Percentiles rank a stretch among this genome's conserved stretches.
Evolutionary conservation across 805 yeast genomes (phyloP).

Genomic region (Brettanomyces naardenensis): DNA sequence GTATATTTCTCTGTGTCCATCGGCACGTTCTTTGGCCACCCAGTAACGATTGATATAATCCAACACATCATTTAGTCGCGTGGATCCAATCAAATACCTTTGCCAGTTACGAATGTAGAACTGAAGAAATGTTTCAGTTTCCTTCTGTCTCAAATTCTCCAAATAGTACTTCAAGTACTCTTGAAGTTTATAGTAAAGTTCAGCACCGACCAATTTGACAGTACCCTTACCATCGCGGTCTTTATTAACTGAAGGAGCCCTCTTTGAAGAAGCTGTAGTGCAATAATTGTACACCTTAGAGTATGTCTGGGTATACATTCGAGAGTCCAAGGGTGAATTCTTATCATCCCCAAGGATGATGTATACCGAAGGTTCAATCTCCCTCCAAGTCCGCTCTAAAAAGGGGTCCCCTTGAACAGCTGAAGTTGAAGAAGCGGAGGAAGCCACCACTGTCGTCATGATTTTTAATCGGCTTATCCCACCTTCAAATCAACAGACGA

Average conservation of each 20-base stretch:
- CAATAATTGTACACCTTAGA: conserved; percentile 92
- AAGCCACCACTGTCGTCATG: too few relatives aligned
- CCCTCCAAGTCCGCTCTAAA: conserved; percentile 51
- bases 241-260: conserved; percentile 22
- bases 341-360: conserved; percentile 65
- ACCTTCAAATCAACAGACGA: too few relatives aligned
- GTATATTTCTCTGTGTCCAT: conserved; percentile 81
- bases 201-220: conserved; percentile 69
- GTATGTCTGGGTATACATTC: conserved; percentile 83
- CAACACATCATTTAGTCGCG: conserved; percentile 83
- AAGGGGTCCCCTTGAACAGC: conserved; percentile 10
- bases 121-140: conserved; percentile 63
- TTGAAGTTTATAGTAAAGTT: conserved; percentile 68
- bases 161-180: conserved; percentile 59
- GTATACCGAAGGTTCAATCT: conserved; percentile 68
- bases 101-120: conserved; percentile 87
- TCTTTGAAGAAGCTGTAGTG: conserved; percentile 63
- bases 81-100: conserved; percentile 85
- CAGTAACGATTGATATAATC: conserved; percentile 96
- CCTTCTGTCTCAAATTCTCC: conserved; percentile 37
- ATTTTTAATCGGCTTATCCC: too few relatives aligned
- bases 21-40: conserved; percentile 94
- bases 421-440: too few relatives aligned
- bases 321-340: conserved; percentile 51
- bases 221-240: conserved; percentile 20